Base-by-base conservation (phyloP, 2,329 filamentous ascomycete species). In the Botrytis galanthina region DNA sequence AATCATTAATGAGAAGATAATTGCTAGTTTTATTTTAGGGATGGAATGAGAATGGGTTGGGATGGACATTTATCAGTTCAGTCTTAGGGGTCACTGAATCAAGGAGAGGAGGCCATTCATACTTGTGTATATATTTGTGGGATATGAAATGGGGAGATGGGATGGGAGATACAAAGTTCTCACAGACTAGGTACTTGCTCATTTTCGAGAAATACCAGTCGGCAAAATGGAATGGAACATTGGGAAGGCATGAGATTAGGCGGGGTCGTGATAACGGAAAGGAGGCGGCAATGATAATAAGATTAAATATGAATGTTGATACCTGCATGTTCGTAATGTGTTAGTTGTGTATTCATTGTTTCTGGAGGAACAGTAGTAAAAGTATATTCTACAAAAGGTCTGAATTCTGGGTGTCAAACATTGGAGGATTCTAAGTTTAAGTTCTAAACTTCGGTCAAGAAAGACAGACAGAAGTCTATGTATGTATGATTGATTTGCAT, bases 101-200 rank as follows among this genome's bases (percentile, higher is more conserved):
- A 57, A 44, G 48, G 37, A 32, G 66, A n/a, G 37, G n/a, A n/a
- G 26, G 18, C 9, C 6, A 69, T 69, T 42, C 48, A 57, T 44
- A 69, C 64, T 57, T 44, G 35, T 69, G 66, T 69, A 69, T 57
- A 69, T 57, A 69, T 69, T 54, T 67, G 64, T 37, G 32, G 64
- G 46, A 67, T 39, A 54, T 39, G 64, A 29, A 68, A 32, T 32
- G 66, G 66, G 35, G 22, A 69, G 48, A 57, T 42, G 32, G 26
- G 66, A 69, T 32, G 66, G 26, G 26, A 69, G 48, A 57, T 29
- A 32, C 26, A 20, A 42, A 42, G 66, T 68, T 42, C 35, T 42
- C 26, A 57, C 22, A 16, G 26, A 44, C 48, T 44, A 9, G n/a
- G 6, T n/a, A 57, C 48, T 57, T 32, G 29, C 48, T 69, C 48